A percentile compares a stretch with the other conserved stretches of the same genome.
phyloP scores from a whole-genome alignment of 257 asterid genomes.

The Anisodus acutangulus region DNA sequence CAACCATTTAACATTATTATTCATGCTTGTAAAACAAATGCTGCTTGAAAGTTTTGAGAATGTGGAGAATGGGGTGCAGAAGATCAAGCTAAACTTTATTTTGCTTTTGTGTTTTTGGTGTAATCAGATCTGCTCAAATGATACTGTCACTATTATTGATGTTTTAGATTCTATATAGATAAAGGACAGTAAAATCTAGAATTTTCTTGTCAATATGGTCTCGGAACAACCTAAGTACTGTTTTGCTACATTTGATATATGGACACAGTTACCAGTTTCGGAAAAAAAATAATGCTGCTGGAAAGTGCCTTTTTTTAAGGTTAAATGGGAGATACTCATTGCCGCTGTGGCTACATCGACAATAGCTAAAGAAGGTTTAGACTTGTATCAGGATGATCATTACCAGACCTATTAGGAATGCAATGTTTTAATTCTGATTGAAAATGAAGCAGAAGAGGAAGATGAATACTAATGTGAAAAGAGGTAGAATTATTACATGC shows the following conservation, averaged over 20 bases:
- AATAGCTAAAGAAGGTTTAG: slow-evolving; percentile 6
- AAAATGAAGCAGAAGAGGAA: slow-evolving; percentile 1
- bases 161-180: no score
- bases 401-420: not conserved
- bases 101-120: no score
- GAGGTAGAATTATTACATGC: slow-evolving; percentile 1
- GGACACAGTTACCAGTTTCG: no score
- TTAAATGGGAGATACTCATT: not conserved
- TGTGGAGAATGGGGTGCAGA: no score
- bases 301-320: not conserved
- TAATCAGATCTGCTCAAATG: no score
- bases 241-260: no score
- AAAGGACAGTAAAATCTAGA: no score
- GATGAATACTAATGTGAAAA: slow-evolving; percentile 24
- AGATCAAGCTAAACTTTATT: no score
- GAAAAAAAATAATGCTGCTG: not conserved
- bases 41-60: no score
- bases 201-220: no score
- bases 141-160: no score
- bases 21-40: not conserved
- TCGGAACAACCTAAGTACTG: no score
- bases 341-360: not conserved
- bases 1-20: not conserved
- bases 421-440: not conserved
- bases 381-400: slow-evolving; percentile 17